Base-by-base conservation (phyloP, 768 basidiomycete genomes). In the Boletellus emodensis region DNA sequence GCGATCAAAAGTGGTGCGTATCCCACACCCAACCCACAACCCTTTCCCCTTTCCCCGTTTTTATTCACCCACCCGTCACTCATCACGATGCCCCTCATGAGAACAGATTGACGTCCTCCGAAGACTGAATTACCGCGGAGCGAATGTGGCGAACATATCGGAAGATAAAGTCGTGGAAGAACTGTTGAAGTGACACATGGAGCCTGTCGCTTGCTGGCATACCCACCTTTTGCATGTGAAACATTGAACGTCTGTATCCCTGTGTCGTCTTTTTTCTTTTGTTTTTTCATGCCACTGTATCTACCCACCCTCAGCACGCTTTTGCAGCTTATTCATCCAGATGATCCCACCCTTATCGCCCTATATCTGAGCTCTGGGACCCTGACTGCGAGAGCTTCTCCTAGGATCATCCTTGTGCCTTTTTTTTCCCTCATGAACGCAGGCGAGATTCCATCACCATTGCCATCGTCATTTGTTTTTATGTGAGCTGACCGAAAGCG, bases 151-250 rank as follows among this genome's bases (percentile, higher is more conserved):
- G 13, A 84, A 87, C 68, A 87, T 91, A 66, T 69, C 80, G 37
- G 90, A 92, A 61, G 91, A 94, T 62, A 80, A 84, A 64, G 75
- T 94, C 37, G 85, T 94, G 22, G 89, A 94, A 69, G 90, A 92
- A 71, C 75, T 94, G 55, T 72, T 94, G 71, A 88, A 87, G 62
- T 79, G 57, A 73, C 52, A 57, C 41, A 32, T 46, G 38, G 11
- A 30, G 30, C 30, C 11, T 30, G 8, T 30, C 30, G 30, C 30
- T 30, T 55, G 42, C 55, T 59, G 44, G 37, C 54, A 68, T 68
- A 64, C 56, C 64, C 49, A 1, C 30, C 30, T 30, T 30, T 47
- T 36, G 39, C 58, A 65, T 52, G 53, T 56, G 54, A 61, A 49
- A 47, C 52, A 42, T 30, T 3, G 8, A 30, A 61, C 56, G 50